phyloP scores from a whole-genome alignment of 1,139 yeast species.

The Sugiyamaella grinbergsii region DNA sequence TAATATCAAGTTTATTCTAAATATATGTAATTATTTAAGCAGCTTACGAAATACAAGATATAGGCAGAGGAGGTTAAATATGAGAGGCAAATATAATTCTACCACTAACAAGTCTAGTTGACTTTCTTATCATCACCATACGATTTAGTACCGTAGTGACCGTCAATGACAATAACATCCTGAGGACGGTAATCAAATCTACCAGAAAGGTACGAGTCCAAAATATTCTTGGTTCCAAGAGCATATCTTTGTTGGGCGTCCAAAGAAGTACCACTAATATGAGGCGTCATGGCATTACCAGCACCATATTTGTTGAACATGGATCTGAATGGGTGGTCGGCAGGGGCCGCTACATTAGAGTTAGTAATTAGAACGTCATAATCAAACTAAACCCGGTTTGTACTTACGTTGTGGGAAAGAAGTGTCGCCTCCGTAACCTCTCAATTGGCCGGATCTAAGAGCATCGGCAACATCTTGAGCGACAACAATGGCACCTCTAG shows the following conservation, averaged over 20 bases:
- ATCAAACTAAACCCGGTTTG: background rate
- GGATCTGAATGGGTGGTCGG: slow-evolving; percentile 71
- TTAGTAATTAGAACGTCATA: slow-evolving; percentile 9
- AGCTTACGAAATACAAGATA: too few relatives aligned
- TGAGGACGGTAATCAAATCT: slow-evolving; percentile 69
- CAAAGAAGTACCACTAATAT: slow-evolving; percentile 73
- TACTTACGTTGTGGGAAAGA: slow-evolving; percentile 65
- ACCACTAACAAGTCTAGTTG: background rate
- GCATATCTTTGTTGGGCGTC: slow-evolving; percentile 80
- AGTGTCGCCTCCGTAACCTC: slow-evolving; percentile 83
- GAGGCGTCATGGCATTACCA: slow-evolving; percentile 86
- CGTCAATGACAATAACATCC: slow-evolving; percentile 71
- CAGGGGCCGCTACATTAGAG: slow-evolving; percentile 54
- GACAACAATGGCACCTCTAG: slow-evolving; percentile 76
- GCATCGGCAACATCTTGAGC: slow-evolving; percentile 78
- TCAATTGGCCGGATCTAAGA: slow-evolving; percentile 62
- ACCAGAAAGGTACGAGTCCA: slow-evolving; percentile 61
- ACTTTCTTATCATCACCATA: slow-evolving; percentile 49
- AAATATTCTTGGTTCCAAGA: slow-evolving; percentile 63
- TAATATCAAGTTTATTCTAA: too few relatives aligned
- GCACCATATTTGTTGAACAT: slow-evolving; percentile 65
- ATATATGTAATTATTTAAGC: too few relatives aligned
- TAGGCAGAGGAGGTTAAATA: too few relatives aligned
- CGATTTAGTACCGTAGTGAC: slow-evolving; percentile 73
- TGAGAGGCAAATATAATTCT: background rate